Percentiles rank a stretch among this genome's conserved stretches.
These are phyloP conservation scores for Gentiana dahurica DNA, from an alignment of 257 asterid genomes.

Conservation along the genomic window DNA sequence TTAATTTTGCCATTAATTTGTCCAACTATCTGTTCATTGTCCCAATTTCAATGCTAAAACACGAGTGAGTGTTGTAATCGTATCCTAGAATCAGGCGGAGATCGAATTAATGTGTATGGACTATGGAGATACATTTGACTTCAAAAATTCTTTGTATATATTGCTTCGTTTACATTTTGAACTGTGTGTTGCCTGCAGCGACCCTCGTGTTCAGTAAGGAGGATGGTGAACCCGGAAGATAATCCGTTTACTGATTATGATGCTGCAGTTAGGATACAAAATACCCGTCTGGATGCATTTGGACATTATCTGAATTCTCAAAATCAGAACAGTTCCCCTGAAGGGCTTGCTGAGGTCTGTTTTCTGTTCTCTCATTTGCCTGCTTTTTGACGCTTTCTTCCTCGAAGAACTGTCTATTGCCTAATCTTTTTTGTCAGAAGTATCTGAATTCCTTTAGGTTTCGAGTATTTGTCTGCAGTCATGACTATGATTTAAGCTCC, in stretches of 20 bases:
- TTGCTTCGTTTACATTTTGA: not conserved
- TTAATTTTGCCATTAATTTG: too few species aligned
- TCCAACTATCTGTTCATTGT: too few species aligned
- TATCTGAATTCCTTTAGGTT: too few species aligned
- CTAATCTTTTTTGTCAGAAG: not conserved
- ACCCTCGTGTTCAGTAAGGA: constrained; percentile 27
- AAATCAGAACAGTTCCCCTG: constrained; percentile 25
- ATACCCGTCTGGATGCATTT: constrained; percentile 24
- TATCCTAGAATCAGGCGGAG: too few species aligned
- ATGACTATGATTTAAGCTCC: too few species aligned
- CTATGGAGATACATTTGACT: too few species aligned
- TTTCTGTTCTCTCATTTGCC: not conserved
- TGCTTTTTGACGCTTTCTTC: not conserved
- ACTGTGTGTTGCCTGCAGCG: constrained; percentile 18
- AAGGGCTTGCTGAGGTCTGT: constrained; percentile 42
- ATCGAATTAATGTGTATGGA: too few species aligned
- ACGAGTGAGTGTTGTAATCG: too few species aligned
- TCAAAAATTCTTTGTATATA: too few species aligned
- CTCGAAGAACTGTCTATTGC: not conserved
- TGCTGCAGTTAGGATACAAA: constrained; percentile 16
- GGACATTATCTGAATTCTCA: constrained; percentile 24
- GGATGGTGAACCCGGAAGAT: constrained; percentile 37
- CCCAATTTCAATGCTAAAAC: too few species aligned
- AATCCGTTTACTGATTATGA: constrained; percentile 29
- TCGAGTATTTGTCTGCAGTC: too few species aligned